Conservation (phyloP, 2,329 filamentous ascomycete genomes). For the Penicillium occitanis region DNA sequence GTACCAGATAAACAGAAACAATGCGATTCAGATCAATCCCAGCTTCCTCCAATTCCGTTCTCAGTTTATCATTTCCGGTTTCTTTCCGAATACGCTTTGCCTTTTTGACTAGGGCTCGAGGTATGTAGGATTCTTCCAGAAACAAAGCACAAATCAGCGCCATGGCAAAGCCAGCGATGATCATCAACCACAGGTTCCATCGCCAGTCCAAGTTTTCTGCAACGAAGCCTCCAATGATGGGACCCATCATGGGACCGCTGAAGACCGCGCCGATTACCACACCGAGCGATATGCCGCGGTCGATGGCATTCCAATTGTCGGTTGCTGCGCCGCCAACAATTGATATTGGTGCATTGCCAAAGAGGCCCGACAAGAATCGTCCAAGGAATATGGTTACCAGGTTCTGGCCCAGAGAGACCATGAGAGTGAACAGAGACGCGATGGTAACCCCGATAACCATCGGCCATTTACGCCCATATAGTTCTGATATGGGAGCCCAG, state of each 20-base stretch:
- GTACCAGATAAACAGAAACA: not conserved
- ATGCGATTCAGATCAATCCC: not conserved
- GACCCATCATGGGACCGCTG: not conserved
- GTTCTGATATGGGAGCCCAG: not conserved
- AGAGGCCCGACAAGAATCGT: not conserved
- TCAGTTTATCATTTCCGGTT: not conserved
- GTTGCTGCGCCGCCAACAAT: not conserved
- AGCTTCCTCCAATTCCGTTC: not conserved
- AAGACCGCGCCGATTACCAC: not conserved
- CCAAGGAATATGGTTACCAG: not conserved
- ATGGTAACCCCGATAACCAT: not conserved
- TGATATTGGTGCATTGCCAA: not conserved
- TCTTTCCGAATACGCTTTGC: not conserved
- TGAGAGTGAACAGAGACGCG: not conserved
- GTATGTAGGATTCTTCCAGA: not conserved
- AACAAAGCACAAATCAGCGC: not conserved
- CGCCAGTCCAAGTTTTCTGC: not conserved
- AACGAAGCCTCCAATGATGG: not conserved
- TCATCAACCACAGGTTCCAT: not conserved
- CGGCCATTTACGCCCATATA: not conserved
- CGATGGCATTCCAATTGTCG: not conserved
- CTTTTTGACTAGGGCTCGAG: not conserved
- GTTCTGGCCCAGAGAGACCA: not conserved
- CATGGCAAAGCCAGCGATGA: not conserved
- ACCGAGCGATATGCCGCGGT: not conserved